phyloP scores from a whole-genome alignment of 2,329 filamentous ascomycete species.

The Pleochaeta shiraiana region DNA sequence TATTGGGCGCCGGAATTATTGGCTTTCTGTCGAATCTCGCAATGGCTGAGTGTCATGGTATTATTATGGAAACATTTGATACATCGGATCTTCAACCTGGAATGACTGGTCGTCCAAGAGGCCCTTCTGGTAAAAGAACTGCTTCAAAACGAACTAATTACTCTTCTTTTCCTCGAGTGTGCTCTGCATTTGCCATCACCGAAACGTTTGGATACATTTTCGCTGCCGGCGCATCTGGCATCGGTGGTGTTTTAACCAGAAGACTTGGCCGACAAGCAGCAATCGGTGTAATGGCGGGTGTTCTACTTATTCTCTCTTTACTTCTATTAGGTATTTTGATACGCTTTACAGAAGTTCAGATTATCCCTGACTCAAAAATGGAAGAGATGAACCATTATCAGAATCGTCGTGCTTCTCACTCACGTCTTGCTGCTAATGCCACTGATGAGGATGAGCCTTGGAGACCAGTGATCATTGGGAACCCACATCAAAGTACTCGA shows the following conservation, averaged over 20 bases:
- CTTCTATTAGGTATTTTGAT: constrained; percentile 38
- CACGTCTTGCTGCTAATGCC: constrained; percentile 18
- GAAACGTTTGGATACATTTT: constrained; percentile 48
- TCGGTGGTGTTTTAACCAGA: constrained; percentile 45
- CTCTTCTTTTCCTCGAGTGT: constrained; percentile 53
- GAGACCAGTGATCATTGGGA: constrained; percentile 49
- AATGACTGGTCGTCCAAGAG: constrained; percentile 34
- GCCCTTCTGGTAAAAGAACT: constrained; percentile 25
- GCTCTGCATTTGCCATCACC: constrained; percentile 46
- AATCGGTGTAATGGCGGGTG: constrained; percentile 44
- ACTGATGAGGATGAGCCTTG: constrained; percentile 25
- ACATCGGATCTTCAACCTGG: constrained; percentile 58
- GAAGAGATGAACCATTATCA: constrained; percentile 31
- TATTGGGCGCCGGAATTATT: constrained; percentile 40
- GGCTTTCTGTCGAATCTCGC: constrained; percentile 53
- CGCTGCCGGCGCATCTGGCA: constrained; percentile 42
- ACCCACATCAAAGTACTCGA: constrained; percentile 44
- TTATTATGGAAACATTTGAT: constrained; percentile 66
- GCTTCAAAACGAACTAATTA: constrained; percentile 39
- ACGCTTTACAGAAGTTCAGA: constrained; percentile 43
- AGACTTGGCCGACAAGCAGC: constrained; percentile 43
- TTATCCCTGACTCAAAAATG: constrained; percentile 39
- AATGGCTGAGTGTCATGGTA: constrained; percentile 51
- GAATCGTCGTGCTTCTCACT: constrained; percentile 27
- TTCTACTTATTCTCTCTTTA: constrained; percentile 41